Base-by-base conservation (phyloP, 441 rosid species). In the Adansonia grandidieri region DNA sequence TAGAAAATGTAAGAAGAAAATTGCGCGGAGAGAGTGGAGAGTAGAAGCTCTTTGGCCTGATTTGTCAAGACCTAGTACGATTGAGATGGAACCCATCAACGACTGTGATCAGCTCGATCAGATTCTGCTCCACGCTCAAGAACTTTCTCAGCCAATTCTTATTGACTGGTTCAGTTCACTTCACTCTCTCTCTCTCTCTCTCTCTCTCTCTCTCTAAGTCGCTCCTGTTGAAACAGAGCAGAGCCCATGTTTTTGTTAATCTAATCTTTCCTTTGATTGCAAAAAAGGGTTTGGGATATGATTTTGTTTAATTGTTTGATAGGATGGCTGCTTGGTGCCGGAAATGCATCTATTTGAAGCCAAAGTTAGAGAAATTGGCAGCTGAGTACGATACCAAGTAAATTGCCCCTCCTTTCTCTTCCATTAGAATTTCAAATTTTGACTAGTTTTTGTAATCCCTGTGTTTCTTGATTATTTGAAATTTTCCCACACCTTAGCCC, bases 311-410 rank as follows among this genome's bases (percentile, higher is more conserved):
- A 68, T 56, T 81, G 76, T 44, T 47, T 28, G 51, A 19, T 80
- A 94, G 97, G 97, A 95, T 95, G 97, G 98, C 97, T 82, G 66
- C 88, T 58, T 95, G 97, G 98, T 93, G 97, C 85, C 85, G 97
- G 60, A 95, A 95, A 87, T 95, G 98, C 85, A 95, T 95, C 50
- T 95, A 89, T 84, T 82, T 95, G 89, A 93, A 91, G 86, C 97
- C 98, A 0, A 93, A 91, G 84, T 79, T 95, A 81, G 97, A 93
- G 89, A 95, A 93, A 83, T 58, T 95, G 80, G 93, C 95, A 0
- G 88, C 89, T 2, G 94, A 92, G 65, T 90, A 61, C 77, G 81
- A 89, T 72, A 84, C 90, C 82, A 75, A 78, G 96, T 89, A 85
- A 84, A 74, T 32, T 0, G 40, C 17, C 17, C 13, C 17, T 47